These are phyloP conservation scores for Aspergillus leporis DNA, from an alignment of 495 filamentous ascomycete genomes.

Conservation along the genomic window DNA sequence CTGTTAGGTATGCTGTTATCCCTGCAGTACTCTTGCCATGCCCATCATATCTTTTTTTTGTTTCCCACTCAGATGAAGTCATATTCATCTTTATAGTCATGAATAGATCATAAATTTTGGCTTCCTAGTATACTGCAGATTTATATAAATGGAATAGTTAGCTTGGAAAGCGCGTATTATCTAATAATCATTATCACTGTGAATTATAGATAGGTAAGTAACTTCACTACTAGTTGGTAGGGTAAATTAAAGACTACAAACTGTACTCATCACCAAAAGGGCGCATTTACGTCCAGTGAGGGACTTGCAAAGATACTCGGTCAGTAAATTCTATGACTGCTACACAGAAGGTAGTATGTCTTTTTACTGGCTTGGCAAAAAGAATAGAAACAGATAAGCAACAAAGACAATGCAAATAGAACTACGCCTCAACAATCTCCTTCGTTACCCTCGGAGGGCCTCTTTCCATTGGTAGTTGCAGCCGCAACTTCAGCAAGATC, in stretches of 20 bases:
- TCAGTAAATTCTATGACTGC: conserved; percentile 7
- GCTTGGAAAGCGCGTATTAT: too few relatives aligned
- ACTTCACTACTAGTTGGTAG: background rate
- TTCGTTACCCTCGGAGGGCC: conserved; percentile 26
- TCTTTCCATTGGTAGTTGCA: conserved; percentile 37
- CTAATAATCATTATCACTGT: too few relatives aligned
- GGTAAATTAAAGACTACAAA: background rate
- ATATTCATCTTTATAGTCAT: too few relatives aligned
- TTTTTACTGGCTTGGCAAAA: conserved; percentile 1
- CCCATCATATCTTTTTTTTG: background rate
- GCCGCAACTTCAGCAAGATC: conserved; percentile 27
- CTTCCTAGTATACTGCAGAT: too few relatives aligned
- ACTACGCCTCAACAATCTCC: background rate
- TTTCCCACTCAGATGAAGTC: background rate
- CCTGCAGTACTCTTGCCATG: background rate
- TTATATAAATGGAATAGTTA: too few relatives aligned
- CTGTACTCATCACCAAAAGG: background rate
- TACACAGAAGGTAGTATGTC: conserved; percentile 4
- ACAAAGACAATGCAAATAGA: conserved; percentile 5
- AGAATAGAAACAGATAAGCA: background rate
- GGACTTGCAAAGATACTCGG: background rate
- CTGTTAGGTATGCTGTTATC: background rate
- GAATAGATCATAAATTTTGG: too few relatives aligned
- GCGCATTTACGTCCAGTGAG: background rate
- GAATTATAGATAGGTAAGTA: too few relatives aligned